Evolutionary conservation across 2,329 filamentous ascomycete genomes (phyloP), one percentile per base, ranked within the genome.

Genomic region (Colletotrichum simmondsii): DNA sequence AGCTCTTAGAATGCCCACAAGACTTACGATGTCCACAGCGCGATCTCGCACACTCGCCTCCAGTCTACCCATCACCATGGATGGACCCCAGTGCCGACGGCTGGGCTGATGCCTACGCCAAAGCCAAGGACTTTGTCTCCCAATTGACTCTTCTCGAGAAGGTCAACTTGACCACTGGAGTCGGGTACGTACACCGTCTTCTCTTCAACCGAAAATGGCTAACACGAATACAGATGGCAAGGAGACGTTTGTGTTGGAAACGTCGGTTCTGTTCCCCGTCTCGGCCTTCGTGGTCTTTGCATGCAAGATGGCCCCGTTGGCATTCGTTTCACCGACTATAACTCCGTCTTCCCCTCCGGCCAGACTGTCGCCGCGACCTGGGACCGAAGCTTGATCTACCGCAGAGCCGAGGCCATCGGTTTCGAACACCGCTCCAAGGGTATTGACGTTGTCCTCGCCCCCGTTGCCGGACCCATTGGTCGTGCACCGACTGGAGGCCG

Each of bases 101-200:
- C 74, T 98, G 95, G 95, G 87, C 89, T 66, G 89, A 91, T 7
- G 94, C 95, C 52, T 95, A 97, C 77, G 85, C 83, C 24, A 92
- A 93, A 81, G 95, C 95, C 1, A 91, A 90, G 76, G 90, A 87
- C 3, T 96, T 98, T 78, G 95, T 98, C 58, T 93, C 92, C 11
- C 91, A 95, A 80, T 84, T 98, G 83, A 97, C 95, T 0, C 87
- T 98, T 46, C 80, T 91, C 12, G 95, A 98, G 82, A 98, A 98
- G 85, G 95, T 98, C 82, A 98, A 98, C 82, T 82, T 99, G 75
- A 98, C 96, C 3, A 98, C 95, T 0, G 96, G 96, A 81, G 90
- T 93, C 75, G 95, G 95, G 90, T 96, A 84, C 81, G 91, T 84
- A 24, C 6, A 24, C 16, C 5, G 6, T 22, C 5, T 56, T 60